phyloP scores from a whole-genome alignment of 2,329 filamentous ascomycete species.

The Falciphora oryzae region DNA sequence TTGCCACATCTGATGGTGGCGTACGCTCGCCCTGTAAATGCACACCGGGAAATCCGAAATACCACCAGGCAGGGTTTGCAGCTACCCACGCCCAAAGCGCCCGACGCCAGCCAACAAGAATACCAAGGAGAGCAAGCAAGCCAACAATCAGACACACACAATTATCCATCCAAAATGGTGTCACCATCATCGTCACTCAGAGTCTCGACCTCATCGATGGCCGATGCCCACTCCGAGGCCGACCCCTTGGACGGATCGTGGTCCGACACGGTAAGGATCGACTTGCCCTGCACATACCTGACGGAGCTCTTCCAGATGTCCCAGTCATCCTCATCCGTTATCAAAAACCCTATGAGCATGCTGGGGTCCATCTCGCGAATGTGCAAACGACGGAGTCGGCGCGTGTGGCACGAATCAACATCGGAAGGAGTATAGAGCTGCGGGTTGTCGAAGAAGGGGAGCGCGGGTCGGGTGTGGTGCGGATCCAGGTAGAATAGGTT shows the following conservation, averaged over 20 bases:
- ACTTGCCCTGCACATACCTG: slow-evolving; percentile 70
- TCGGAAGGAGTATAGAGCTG: slow-evolving; percentile 64
- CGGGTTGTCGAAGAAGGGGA: slow-evolving; percentile 57
- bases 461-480: slow-evolving; percentile 72
- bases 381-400: slow-evolving; percentile 74
- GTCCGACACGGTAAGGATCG: slow-evolving; percentile 79
- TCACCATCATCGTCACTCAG: slow-evolving; percentile 65
- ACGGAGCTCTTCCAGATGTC: slow-evolving; percentile 72
- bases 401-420: slow-evolving; percentile 78
- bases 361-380: slow-evolving; percentile 94
- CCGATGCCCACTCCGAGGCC: slow-evolving; percentile 57
- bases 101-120: slow-evolving; percentile 4
- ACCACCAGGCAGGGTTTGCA: neutral
- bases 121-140: neutral
- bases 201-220: slow-evolving; percentile 84
- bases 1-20: neutral
- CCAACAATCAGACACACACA: neutral
- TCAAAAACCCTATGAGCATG: slow-evolving; percentile 93
- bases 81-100: neutral
- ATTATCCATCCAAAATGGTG: slow-evolving; percentile 25
- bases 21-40: neutral
- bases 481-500: slow-evolving; percentile 94
- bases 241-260: slow-evolving; percentile 54
- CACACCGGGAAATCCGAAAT: neutral
- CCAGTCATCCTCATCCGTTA: slow-evolving; percentile 79